Evolutionary conservation across 495 filamentous ascomycete species (phyloP), one percentile per base, ranked within the genome.

Genomic region (Aspergillus sparsus): DNA sequence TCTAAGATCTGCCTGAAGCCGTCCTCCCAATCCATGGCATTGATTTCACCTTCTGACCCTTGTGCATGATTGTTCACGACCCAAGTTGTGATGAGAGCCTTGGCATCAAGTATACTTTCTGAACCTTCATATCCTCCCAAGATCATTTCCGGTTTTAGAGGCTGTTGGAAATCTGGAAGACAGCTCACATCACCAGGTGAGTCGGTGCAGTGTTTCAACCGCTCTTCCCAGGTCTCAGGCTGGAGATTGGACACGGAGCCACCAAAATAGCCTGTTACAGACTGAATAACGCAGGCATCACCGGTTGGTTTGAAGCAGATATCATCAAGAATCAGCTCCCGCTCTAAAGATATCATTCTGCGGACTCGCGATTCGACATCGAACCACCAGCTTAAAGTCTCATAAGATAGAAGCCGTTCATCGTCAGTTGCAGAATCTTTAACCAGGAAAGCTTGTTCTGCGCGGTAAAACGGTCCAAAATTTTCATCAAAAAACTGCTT

Each of bases 251-350:
- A 72, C 51, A 88, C 80, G 18, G 87, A 81, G 32, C 88, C 85
- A 37, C 84, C 81, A 66, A 93, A 98, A 69, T 97, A 98, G 7
- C 87, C 87, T 7, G 90, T 88, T 7, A 97, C 68, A 0, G 91
- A 94, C 66, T 98, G 93, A 5, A 98, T 87, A 2, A 98, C 94
- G 71, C 94, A 98, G 10, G 85, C 92, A 65, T 89, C 81, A 0
- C 91, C 93, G 1, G 88, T 93, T 5, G 94, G 94, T 63, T 96
- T 96, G 74, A 94, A 93, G 77, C 94, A 98, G 35, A 98, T 85
- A 68, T 98, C 87, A 42, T 92, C 82, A 12, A 98, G 76, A 11
- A 80, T 85, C 36, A 84, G 80, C 5, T 82, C 85, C 49, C 82
- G 81, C 27, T 86, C 70, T 11, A 79, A 36, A 2, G 92, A 92